These are phyloP conservation scores for Pythium brachiatum DNA, from an alignment of 352 stramenopile genomes.

Conservation along the genomic window DNA sequence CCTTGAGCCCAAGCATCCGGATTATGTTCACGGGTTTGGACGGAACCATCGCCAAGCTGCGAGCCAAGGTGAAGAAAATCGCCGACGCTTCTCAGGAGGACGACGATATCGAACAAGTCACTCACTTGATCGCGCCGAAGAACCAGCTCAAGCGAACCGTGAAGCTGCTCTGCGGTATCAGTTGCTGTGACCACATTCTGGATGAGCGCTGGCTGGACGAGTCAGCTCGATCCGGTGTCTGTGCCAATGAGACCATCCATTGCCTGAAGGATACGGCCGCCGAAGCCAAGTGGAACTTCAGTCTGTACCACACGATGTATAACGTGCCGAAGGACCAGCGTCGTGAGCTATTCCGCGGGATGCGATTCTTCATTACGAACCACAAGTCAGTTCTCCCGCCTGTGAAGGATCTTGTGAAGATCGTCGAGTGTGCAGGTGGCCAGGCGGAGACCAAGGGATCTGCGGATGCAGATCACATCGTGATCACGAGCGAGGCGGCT, in stretches of 20 bases:
- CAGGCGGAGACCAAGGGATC: slow-evolving; percentile 47
- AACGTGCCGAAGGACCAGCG: slow-evolving; percentile 24
- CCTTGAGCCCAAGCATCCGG: slow-evolving; percentile 23
- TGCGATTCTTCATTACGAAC: slow-evolving; percentile 44
- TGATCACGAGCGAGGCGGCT: slow-evolving; percentile 40
- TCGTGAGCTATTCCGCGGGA: slow-evolving; percentile 29
- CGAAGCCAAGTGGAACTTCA: slow-evolving; percentile 49
- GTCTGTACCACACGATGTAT: slow-evolving; percentile 49
- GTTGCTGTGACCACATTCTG: slow-evolving; percentile 47
- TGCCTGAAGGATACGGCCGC: slow-evolving; percentile 43
- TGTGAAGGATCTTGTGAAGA: slow-evolving; percentile 24
- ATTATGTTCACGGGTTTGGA: slow-evolving; percentile 60
- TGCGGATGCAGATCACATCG: slow-evolving; percentile 35
- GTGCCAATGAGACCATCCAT: slow-evolving; percentile 28
- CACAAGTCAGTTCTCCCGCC: slow-evolving; percentile 39
- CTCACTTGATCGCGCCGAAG: slow-evolving; percentile 48
- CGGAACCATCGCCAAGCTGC: slow-evolving; percentile 27
- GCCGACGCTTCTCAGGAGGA: slow-evolving; percentile 38
- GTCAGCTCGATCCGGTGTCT: slow-evolving; percentile 27
- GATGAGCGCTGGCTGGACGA: slow-evolving; percentile 49
- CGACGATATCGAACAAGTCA: slow-evolving; percentile 48
- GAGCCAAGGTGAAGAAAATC: slow-evolving; percentile 34
- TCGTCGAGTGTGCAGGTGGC: slow-evolving; percentile 48
- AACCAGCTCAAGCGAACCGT: slow-evolving; percentile 60
- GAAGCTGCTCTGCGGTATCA: slow-evolving; percentile 59